Evolutionary conservation across 2,329 filamentous ascomycete genomes (phyloP).

Genomic region (Ophioceras dolichostomum): DNA sequence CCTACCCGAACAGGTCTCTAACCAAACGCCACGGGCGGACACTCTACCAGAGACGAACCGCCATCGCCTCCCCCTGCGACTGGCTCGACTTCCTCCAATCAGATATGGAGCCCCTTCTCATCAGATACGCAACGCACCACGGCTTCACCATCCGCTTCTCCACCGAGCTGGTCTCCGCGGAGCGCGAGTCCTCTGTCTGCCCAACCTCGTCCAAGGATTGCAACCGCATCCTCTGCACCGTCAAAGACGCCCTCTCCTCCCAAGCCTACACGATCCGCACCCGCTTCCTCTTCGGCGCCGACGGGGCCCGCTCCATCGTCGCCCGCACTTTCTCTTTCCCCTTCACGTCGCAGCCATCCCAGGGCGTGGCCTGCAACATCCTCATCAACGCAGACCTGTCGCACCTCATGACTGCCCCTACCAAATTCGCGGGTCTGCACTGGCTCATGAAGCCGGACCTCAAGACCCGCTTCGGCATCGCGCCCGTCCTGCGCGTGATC

Average conservation of each 20-base stretch:
- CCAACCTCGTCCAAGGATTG: too few relatives aligned
- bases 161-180: constrained; percentile 23
- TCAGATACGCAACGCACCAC: constrained; percentile 22
- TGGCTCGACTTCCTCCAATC: constrained; percentile 35
- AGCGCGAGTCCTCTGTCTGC: constrained; percentile 13
- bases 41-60: too few relatives aligned
- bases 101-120: constrained; percentile 32
- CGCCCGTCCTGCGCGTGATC: constrained; percentile 42
- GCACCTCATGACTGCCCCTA: constrained; percentile 32
- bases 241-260: constrained; percentile 11
- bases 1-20: too few relatives aligned
- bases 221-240: constrained; percentile 14
- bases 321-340: constrained; percentile 22
- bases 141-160: constrained; percentile 30
- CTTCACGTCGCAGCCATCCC: constrained; percentile 17
- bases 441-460: constrained; percentile 44
- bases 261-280: constrained; percentile 29
- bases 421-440: constrained; percentile 49
- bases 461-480: constrained; percentile 38
- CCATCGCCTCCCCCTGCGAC: too few relatives aligned
- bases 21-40: too few relatives aligned
- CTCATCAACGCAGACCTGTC: constrained; percentile 31
- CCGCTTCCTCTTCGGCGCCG: constrained; percentile 47
- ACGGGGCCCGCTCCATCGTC: constrained; percentile 31
- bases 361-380: constrained; percentile 26